phyloP scores from a whole-genome alignment of 1,139 yeast species.

The Sugiyamaella paludigena region DNA sequence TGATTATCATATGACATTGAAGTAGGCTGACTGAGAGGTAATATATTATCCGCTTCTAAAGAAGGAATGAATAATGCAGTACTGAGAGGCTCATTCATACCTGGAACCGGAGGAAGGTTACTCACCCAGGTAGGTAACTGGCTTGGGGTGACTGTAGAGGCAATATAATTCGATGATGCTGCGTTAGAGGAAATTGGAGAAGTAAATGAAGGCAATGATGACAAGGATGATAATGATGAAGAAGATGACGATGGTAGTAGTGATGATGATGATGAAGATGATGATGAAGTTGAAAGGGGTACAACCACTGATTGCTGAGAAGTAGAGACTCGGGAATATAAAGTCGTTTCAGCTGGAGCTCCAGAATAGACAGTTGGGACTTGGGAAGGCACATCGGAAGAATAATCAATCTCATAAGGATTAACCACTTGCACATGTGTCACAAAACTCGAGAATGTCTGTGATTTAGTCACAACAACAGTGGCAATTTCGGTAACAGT shows the following conservation, averaged over 20 bases:
- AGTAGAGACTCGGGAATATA: neutral
- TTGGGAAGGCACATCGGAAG: neutral
- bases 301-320: neutral
- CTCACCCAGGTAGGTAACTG: neutral
- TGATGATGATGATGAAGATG: neutral
- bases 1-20: too few relatives aligned
- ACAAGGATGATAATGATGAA: neutral
- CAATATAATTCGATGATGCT: conserved; percentile 2
- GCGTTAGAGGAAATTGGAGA: neutral
- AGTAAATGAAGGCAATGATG: neutral
- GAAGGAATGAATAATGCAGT: conserved; percentile 9
- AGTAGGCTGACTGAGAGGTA: too few relatives aligned
- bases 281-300: too few relatives aligned
- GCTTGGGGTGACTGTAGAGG: conserved; percentile 7
- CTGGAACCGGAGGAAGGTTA: conserved; percentile 8
- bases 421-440: conserved; percentile 6
- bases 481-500: conserved; percentile 2
- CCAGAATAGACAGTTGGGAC: neutral
- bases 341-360: neutral
- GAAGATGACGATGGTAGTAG: neutral
- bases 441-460: neutral
- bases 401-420: conserved; percentile 3
- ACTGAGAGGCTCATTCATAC: neutral
- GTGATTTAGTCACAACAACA: conserved; percentile 7
- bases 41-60: neutral